phyloP scores from a whole-genome alignment of 2,329 filamentous ascomycete species.

The Trichoderma polysporum region DNA sequence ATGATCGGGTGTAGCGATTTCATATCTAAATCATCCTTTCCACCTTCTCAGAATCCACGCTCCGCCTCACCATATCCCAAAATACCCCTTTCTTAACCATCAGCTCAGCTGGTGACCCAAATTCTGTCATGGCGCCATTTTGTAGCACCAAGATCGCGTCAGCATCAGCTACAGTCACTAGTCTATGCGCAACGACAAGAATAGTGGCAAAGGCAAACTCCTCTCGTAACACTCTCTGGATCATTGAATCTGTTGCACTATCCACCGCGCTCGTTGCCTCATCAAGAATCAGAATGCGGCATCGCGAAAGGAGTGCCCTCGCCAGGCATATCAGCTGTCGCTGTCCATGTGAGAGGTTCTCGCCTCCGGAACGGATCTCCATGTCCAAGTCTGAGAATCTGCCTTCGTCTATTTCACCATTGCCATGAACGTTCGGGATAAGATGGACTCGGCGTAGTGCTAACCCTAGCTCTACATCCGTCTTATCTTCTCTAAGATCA shows the following conservation, averaged over 20 bases:
- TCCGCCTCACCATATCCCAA: conserved; percentile 4
- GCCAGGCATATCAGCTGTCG: conserved; percentile 20
- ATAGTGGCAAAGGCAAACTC: conserved; percentile 11
- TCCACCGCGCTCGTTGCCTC: conserved; percentile 22
- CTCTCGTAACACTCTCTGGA: conserved; percentile 11
- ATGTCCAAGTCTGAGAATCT: not conserved
- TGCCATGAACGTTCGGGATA: not conserved
- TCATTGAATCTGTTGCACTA: not conserved
- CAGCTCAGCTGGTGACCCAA: not conserved
- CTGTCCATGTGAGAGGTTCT: conserved; percentile 19
- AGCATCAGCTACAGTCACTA: conserved; percentile 15
- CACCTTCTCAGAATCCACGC: not conserved
- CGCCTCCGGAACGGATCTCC: not conserved
- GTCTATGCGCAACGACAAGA: conserved; percentile 19
- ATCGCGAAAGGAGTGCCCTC: not conserved
- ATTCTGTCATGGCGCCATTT: conserved; percentile 7
- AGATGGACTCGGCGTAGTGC: not conserved
- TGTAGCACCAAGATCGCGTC: conserved; percentile 17
- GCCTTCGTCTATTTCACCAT: not conserved
- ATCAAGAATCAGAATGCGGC: conserved; percentile 8
- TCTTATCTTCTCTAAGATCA: not conserved
- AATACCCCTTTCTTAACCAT: not conserved
- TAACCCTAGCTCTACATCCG: not conserved
- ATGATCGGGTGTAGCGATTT: too few species aligned
- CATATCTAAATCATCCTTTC: not conserved